phyloP scores from a whole-genome alignment of 208 protist genomes.

The Trypanosoma vivax region DNA sequence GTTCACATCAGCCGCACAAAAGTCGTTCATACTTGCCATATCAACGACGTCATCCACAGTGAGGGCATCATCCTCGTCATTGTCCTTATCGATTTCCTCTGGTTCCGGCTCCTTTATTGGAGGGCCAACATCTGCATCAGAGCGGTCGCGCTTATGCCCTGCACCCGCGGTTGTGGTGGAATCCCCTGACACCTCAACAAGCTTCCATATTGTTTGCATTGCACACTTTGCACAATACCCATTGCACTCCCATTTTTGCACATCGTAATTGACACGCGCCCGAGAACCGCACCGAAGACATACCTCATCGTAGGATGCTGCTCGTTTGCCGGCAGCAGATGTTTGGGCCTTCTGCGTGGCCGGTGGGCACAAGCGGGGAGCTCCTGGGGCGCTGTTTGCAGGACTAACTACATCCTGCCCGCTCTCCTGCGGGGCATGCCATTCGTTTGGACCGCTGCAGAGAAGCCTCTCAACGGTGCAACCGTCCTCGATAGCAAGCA shows the following conservation, averaged over 20 bases:
- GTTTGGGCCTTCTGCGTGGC: too few relatives aligned
- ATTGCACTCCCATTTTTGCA: constrained; percentile 63
- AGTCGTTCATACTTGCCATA: constrained; percentile 74
- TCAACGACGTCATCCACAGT: constrained; percentile 70
- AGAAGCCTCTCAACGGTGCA: constrained; percentile 46
- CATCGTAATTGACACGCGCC: constrained; percentile 30
- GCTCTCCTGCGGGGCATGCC: neutral
- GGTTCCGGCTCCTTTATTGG: neutral
- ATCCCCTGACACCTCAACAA: constrained; percentile 35
- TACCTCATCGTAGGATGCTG: constrained; percentile 37
- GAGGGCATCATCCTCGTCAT: constrained; percentile 46
- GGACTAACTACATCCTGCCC: too few relatives aligned
- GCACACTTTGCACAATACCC: constrained; percentile 59
- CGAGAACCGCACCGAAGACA: constrained; percentile 57
- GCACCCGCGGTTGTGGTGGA: neutral
- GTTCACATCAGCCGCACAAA: constrained; percentile 55
- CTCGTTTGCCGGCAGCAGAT: neutral
- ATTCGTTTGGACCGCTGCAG: constrained; percentile 9
- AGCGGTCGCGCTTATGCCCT: constrained; percentile 1
- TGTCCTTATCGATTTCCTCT: constrained; percentile 27
- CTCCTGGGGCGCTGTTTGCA: too few relatives aligned
- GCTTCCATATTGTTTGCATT: constrained; percentile 63
- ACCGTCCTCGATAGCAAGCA: constrained; percentile 34
- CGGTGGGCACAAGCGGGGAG: too few relatives aligned
- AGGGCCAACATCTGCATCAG: neutral